Percentiles rank a stretch among this genome's conserved stretches.
Conservation (phyloP, 1,284 basidiomycete species). For the Malassezia sp. region DNA sequence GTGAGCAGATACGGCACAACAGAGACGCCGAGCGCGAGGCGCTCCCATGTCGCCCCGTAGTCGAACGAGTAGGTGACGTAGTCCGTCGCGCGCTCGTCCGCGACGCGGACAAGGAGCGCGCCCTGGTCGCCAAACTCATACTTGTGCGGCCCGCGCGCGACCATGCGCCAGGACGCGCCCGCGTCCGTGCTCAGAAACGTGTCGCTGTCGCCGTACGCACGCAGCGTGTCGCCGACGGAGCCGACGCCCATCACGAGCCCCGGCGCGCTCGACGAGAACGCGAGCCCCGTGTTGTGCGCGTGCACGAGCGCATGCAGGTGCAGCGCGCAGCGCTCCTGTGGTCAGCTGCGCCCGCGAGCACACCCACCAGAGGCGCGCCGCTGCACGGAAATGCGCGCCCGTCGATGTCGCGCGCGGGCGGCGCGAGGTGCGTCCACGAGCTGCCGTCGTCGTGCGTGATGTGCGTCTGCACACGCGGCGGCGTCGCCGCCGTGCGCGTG, state of each 20-base stretch:
- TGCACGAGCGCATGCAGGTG: slow-evolving; percentile 83
- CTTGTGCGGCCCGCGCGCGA: slow-evolving; percentile 66
- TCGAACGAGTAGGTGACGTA: slow-evolving; percentile 71
- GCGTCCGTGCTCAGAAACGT: slow-evolving; percentile 86
- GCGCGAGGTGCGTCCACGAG: slow-evolving; percentile 61
- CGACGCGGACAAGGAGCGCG: slow-evolving; percentile 65
- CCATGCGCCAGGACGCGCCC: slow-evolving; percentile 74
- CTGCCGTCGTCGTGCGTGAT: slow-evolving; percentile 90
- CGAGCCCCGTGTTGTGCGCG: slow-evolving; percentile 79
- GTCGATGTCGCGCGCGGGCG: slow-evolving; percentile 58
- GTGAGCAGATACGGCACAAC: slow-evolving; percentile 68
- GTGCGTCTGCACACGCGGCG: slow-evolving; percentile 53
- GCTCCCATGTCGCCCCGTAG: slow-evolving; percentile 68
- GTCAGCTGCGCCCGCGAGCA: no score
- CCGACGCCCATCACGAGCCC: slow-evolving; percentile 92
- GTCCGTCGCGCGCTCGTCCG: slow-evolving; percentile 68
- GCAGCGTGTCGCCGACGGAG: slow-evolving; percentile 62
- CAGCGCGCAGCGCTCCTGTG: slow-evolving; percentile 64
- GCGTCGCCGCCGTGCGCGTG: slow-evolving; percentile 63
- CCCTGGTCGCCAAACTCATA: slow-evolving; percentile 90
- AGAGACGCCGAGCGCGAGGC: slow-evolving; percentile 60
- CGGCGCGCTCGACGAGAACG: slow-evolving; percentile 87
- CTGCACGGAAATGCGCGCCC: slow-evolving; percentile 60
- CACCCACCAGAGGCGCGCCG: slow-evolving; percentile 50
- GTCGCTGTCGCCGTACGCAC: slow-evolving; percentile 75